phyloP scores from a whole-genome alignment of 2,329 filamentous ascomycete species.

The Penicillium glabrum region DNA sequence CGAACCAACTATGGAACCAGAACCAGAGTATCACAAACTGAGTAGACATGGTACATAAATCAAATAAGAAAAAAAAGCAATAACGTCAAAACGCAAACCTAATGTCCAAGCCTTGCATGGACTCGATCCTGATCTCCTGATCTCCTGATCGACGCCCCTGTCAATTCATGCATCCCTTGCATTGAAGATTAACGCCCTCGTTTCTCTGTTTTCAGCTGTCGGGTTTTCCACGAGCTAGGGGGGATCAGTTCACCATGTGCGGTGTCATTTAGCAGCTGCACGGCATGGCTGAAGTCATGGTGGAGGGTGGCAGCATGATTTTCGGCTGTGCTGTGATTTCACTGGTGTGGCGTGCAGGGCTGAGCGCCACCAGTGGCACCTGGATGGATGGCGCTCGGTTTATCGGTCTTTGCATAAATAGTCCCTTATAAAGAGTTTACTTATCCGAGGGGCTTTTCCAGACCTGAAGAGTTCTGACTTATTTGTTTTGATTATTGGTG shows the following conservation, averaged over 20 bases:
- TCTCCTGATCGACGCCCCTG: conserved; percentile 13
- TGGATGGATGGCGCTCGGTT: background rate
- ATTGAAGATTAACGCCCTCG: conserved; percentile 15
- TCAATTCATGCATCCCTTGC: conserved; percentile 15
- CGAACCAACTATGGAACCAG: background rate
- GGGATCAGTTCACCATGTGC: conserved; percentile 7
- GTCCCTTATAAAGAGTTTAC: background rate
- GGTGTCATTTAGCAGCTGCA: conserved; percentile 5
- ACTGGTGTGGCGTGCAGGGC: conserved; percentile 17
- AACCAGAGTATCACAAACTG: background rate
- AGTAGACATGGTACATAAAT: background rate
- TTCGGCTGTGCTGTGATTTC: conserved; percentile 16
- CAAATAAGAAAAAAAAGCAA: conserved; percentile 7
- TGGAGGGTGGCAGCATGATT: conserved; percentile 4
- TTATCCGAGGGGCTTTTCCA: background rate
- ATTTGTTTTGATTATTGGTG: background rate
- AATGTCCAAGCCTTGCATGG: conserved; percentile 14
- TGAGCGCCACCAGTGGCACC: conserved; percentile 8
- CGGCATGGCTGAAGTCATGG: background rate
- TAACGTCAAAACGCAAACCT: conserved; percentile 14
- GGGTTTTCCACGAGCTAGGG: conserved; percentile 3
- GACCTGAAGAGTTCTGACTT: background rate
- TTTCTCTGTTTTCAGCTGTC: conserved; percentile 8
- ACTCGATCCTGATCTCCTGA: conserved; percentile 16
- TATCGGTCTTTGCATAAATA: background rate